These are phyloP conservation scores for Nitzschia sp. DNA, from an alignment of 108 stramenopile species.

Conservation along the genomic window DNA sequence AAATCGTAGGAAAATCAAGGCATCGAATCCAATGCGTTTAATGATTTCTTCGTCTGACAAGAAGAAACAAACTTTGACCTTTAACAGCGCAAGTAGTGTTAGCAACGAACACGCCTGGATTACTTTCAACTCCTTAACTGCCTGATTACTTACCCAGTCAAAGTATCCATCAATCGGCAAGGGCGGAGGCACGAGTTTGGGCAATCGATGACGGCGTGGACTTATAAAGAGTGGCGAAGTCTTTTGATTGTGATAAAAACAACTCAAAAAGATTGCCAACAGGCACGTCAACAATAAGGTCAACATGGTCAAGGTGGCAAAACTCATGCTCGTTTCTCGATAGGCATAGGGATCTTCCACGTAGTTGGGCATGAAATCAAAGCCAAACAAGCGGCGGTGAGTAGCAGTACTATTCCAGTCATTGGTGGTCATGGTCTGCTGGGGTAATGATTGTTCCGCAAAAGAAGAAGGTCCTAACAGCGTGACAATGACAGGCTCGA, in stretches of 20 bases:
- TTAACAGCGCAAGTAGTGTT: neutral
- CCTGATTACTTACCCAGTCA: slow-evolving; percentile 51
- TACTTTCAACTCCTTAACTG: neutral
- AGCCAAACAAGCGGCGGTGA: slow-evolving; percentile 56
- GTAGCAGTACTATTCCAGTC: neutral
- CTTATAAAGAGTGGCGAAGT: slow-evolving; percentile 81
- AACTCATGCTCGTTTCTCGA: slow-evolving; percentile 74
- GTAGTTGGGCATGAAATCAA: slow-evolving; percentile 70
- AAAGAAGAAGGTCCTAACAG: slow-evolving; percentile 69
- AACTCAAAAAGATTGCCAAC: slow-evolving; percentile 72
- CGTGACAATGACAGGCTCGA: slow-evolving; percentile 77
- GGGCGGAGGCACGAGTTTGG: slow-evolving; percentile 84
- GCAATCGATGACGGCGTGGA: slow-evolving; percentile 83
- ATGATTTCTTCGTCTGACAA: slow-evolving; percentile 89
- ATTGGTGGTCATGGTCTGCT: neutral
- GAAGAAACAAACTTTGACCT: slow-evolving; percentile 78
- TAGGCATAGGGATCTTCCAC: slow-evolving; percentile 59
- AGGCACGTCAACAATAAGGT: slow-evolving; percentile 63
- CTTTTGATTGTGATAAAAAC: slow-evolving; percentile 90
- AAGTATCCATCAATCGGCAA: slow-evolving; percentile 79
- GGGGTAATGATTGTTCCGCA: neutral
- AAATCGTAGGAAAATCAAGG: slow-evolving; percentile 85
- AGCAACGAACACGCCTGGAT: neutral
- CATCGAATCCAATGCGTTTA: slow-evolving; percentile 87
- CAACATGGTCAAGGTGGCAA: slow-evolving; percentile 77